Percentiles rank a stretch among this genome's conserved stretches.
Conservation (phyloP, 2,329 filamentous ascomycete genomes). For the Onygenales sp. region DNA sequence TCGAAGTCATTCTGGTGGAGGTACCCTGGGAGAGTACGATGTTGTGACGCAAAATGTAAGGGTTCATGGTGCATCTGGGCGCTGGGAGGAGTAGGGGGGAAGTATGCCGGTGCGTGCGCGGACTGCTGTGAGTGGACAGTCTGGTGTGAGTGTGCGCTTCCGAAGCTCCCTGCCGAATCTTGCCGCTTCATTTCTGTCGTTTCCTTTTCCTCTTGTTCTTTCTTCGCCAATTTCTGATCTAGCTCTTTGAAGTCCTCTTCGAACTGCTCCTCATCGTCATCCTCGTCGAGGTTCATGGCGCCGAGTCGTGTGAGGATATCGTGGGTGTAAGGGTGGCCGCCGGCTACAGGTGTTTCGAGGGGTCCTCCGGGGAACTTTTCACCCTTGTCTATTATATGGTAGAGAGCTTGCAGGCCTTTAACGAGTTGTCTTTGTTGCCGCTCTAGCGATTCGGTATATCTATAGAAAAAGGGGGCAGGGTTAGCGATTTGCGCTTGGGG, state of each 20-base stretch:
- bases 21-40: too few relatives aligned
- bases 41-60: too few relatives aligned
- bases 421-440: conserved; percentile 56
- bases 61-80: too few relatives aligned
- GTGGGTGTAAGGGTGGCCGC: conserved; percentile 50
- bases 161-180: too few relatives aligned
- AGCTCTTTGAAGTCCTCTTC: conserved; percentile 49
- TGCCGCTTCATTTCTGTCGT: too few relatives aligned
- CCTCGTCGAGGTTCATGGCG: conserved; percentile 45
- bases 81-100: too few relatives aligned
- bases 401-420: conserved; percentile 51
- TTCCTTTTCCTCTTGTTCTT: too few relatives aligned
- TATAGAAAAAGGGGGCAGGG: conserved; percentile 16
- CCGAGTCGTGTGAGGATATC: conserved; percentile 53
- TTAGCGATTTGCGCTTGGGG: neutral
- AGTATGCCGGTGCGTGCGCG: too few relatives aligned
- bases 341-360: conserved; percentile 42
- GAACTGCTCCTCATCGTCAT: conserved; percentile 40
- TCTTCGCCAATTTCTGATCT: conserved; percentile 40
- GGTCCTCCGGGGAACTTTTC: conserved; percentile 48
- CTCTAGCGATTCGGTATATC: conserved; percentile 58
- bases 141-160: too few relatives aligned
- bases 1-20: too few relatives aligned
- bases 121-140: too few relatives aligned
- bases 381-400: conserved; percentile 42